Conservation (phyloP, 257 asterid genomes). For the Craterostigma plantagineum region DNA sequence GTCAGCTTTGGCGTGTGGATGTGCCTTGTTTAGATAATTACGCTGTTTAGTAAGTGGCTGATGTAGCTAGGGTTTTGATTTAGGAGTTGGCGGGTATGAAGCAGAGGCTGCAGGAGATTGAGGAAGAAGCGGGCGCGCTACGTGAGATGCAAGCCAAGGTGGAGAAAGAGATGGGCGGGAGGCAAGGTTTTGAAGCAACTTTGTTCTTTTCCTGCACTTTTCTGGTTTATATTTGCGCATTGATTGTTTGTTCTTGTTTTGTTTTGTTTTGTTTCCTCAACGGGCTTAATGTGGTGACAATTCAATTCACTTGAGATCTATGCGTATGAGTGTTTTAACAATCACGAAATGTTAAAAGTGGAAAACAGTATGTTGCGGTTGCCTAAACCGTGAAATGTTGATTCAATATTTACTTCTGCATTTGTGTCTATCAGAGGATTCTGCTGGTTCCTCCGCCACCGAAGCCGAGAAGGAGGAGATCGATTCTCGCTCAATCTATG, state of each 20-base stretch:
- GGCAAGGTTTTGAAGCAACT: slow-evolving; percentile 58
- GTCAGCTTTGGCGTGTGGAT: background rate
- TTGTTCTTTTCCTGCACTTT: too few species aligned
- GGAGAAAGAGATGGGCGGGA: slow-evolving; percentile 38
- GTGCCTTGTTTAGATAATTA: background rate
- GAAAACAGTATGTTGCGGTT: too few species aligned
- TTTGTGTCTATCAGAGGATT: slow-evolving; percentile 21
- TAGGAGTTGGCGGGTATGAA: slow-evolving; percentile 50
- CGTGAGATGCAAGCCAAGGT: slow-evolving; percentile 58
- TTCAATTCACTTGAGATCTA: too few species aligned
- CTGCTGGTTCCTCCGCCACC: slow-evolving; percentile 21
- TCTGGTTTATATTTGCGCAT: too few species aligned
- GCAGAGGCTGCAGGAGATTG: slow-evolving; percentile 52
- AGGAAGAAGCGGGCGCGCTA: slow-evolving; percentile 52
- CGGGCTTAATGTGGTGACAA: too few species aligned
- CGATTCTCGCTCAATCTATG: slow-evolving; percentile 56
- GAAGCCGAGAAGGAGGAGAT: slow-evolving; percentile 64
- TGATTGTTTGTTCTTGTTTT: too few species aligned
- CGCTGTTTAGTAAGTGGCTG: background rate
- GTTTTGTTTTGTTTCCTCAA: too few species aligned
- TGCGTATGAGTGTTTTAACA: too few species aligned
- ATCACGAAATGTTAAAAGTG: too few species aligned
- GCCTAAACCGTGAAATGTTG: too few species aligned
- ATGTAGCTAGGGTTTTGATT: slow-evolving; percentile 4
- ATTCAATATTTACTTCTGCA: background rate